A percentile compares a stretch with the other conserved stretches of the same genome.
Conservation (phyloP, 805 yeast species). For the Blastobotrys robertii region DNA sequence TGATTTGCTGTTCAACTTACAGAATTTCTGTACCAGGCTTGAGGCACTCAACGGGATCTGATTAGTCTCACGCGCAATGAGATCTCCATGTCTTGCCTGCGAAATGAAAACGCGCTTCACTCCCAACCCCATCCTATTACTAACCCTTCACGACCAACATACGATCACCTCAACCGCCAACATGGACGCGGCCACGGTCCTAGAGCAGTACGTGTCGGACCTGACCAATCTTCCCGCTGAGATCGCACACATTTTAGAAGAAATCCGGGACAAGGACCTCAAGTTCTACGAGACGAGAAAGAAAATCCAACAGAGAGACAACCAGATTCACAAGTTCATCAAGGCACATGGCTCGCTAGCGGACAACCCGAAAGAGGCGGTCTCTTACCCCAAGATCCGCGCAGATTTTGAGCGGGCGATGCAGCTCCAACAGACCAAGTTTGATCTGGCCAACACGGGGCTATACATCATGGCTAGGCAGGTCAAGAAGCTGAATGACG, state of each 20-base stretch:
- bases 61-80: no score
- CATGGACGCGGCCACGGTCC: conserved; percentile 86
- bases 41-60: no score
- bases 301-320: conserved; percentile 60
- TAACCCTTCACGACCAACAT: no score
- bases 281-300: conserved; percentile 56
- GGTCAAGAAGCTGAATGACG: conserved; percentile 59
- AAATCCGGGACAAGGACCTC: conserved; percentile 60
- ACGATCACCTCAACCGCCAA: no score
- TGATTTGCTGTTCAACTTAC: no score
- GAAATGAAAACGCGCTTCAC: no score
- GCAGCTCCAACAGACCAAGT: conserved; percentile 66
- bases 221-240: conserved; percentile 82
- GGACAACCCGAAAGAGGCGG: conserved; percentile 73
- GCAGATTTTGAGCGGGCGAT: conserved; percentile 55
- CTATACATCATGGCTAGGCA: conserved; percentile 70
- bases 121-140: background rate
- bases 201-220: conserved; percentile 55
- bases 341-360: conserved; percentile 73
- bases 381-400: conserved; percentile 51
- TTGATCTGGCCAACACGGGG: conserved; percentile 73
- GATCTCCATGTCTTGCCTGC: no score
- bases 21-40: no score
- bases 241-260: conserved; percentile 68
- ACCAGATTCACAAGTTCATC: conserved; percentile 73